These are phyloP conservation scores for Aspergillus sojae DNA, from an alignment of 2,329 filamentous ascomycete genomes.

Conservation along the genomic window DNA sequence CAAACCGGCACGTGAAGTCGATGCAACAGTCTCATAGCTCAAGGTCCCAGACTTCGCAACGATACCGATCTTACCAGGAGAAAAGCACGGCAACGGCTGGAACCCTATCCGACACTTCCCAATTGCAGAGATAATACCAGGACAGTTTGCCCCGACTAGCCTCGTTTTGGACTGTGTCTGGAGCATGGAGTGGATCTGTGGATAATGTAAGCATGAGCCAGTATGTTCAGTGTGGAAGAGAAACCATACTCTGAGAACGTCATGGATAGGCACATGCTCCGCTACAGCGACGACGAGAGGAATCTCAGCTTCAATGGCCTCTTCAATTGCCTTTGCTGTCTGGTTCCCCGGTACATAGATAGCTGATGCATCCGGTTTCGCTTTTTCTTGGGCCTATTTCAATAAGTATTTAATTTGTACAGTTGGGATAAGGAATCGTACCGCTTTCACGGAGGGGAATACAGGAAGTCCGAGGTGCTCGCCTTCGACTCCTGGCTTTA, in stretches of 20 bases:
- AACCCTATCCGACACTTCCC: constrained; percentile 74
- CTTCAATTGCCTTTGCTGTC: constrained; percentile 72
- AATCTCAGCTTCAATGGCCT: constrained; percentile 78
- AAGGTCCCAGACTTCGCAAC: constrained; percentile 80
- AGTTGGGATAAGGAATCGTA: constrained; percentile 19
- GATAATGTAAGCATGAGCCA: constrained; percentile 11
- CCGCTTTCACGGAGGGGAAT: constrained; percentile 66
- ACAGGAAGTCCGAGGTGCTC: constrained; percentile 75
- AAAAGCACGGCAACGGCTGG: constrained; percentile 73
- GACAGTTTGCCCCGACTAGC: constrained; percentile 78
- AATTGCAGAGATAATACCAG: constrained; percentile 75
- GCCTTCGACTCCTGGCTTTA: constrained; percentile 70
- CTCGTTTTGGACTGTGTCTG: constrained; percentile 71
- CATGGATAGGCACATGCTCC: constrained; percentile 77
- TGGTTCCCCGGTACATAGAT: constrained; percentile 79
- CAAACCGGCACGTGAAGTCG: constrained; percentile 71
- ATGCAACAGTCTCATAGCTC: constrained; percentile 77
- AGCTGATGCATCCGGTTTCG: constrained; percentile 76
- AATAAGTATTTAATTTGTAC: neutral
- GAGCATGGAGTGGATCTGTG: constrained; percentile 68
- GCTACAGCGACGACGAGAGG: constrained; percentile 77
- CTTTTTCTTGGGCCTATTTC: constrained; percentile 64
- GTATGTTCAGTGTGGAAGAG: neutral
- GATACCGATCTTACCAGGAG: constrained; percentile 70
- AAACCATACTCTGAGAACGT: constrained; percentile 67